Percentiles rank a stretch among this genome's conserved stretches.
phyloP scores from a whole-genome alignment of 2,329 filamentous ascomycete species.

The Aspergillus fijiensis region DNA sequence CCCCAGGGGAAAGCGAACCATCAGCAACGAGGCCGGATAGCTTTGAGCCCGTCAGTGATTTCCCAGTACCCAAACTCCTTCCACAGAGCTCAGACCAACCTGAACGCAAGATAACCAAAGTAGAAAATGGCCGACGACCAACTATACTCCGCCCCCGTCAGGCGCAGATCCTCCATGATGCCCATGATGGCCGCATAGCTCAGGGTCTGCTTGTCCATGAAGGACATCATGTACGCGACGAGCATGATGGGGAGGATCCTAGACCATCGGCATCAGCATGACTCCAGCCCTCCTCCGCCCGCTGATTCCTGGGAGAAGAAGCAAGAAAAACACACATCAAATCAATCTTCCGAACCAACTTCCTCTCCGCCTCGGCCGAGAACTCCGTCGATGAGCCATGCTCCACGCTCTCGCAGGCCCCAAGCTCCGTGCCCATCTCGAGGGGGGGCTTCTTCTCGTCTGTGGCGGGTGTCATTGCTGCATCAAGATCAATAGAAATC shows the following conservation, averaged over 20 bases:
- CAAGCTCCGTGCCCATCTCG: slow-evolving; percentile 5
- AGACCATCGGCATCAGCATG: not conserved
- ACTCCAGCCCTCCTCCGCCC: no score
- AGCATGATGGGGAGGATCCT: slow-evolving; percentile 29
- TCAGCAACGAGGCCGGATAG: slow-evolving; percentile 31
- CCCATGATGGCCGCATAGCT: slow-evolving; percentile 37
- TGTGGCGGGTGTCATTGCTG: not conserved
- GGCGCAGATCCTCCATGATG: slow-evolving; percentile 10
- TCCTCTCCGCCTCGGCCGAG: slow-evolving; percentile 19
- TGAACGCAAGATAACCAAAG: slow-evolving; percentile 32
- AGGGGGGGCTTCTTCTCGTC: not conserved
- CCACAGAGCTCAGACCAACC: slow-evolving; percentile 21
- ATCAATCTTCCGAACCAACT: slow-evolving; percentile 25
- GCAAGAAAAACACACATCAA: slow-evolving; percentile 14
- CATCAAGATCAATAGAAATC: not conserved
- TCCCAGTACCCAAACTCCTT: no score
- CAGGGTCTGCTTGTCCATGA: slow-evolving; percentile 39
- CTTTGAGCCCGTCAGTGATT: not conserved
- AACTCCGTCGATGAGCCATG: slow-evolving; percentile 15
- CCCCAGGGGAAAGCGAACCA: slow-evolving; percentile 38
- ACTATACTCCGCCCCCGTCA: slow-evolving; percentile 25
- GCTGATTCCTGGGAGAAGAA: no score
- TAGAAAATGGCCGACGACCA: slow-evolving; percentile 27
- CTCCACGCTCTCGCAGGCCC: slow-evolving; percentile 17
- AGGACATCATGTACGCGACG: slow-evolving; percentile 32